Evolutionary conservation across 2,329 filamentous ascomycete species (phyloP).

Genomic region (Calonectria multiphialidica): DNA sequence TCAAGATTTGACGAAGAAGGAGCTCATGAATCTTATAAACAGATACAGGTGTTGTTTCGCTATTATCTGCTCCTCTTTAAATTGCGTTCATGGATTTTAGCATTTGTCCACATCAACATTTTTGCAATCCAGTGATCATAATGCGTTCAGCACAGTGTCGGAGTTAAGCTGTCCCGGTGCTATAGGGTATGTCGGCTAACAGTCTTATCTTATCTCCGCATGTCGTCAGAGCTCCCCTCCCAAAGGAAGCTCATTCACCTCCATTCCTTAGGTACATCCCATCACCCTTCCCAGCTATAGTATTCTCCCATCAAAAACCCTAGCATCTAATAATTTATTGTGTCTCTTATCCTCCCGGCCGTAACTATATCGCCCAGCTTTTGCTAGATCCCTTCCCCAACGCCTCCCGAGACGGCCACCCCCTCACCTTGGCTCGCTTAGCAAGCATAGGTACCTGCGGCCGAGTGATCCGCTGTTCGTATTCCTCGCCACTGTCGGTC

Average conservation of each 20-base stretch:
- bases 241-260: neutral
- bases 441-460: neutral
- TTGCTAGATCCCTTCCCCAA: neutral
- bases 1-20: no score
- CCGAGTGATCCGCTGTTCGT: neutral
- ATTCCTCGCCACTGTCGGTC: neutral
- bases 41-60: no score
- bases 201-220: conserved; percentile 6
- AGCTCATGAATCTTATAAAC: no score
- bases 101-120: no score
- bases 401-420: neutral
- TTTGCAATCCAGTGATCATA: neutral
- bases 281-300: neutral
- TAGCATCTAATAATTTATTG: neutral
- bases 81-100: no score
- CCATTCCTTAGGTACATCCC: neutral
- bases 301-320: neutral
- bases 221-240: conserved; percentile 3
- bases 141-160: neutral
- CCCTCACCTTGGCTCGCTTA: neutral
- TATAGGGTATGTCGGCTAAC: neutral
- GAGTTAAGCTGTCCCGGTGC: no score
- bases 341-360: no score
- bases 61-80: no score
- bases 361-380: no score